Base-by-base conservation (phyloP, 2,329 filamentous ascomycete species). In the Penicillium frequentans region DNA sequence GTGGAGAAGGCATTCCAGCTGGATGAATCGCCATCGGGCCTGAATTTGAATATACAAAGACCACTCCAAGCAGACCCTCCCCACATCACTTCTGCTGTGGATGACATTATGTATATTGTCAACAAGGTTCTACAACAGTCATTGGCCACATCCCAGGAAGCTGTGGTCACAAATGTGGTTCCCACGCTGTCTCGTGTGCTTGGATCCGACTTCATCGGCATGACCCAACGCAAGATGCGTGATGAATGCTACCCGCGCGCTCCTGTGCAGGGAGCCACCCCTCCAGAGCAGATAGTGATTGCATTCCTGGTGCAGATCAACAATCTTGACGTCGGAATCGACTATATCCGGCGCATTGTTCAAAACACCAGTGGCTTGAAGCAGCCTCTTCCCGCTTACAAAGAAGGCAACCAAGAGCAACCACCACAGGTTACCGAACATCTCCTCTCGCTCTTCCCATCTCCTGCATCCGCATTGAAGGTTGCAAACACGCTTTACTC, bases 81-180 rank as follows among this genome's bases (percentile, higher is more conserved):
- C 0, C 96, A 91, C 70, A 96, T 99, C 67, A 93, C 95, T 44
- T 92, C 93, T 2, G 93, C 93, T 0, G 93, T 99, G 9, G 95
- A 99, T 78, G 95, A 97, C 77, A 92, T 98, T 69, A 98, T 99
- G 93, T 99, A 98, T 76, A 97, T 99, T 66, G 90, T 96, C 71
- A 96, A 96, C 71, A 89, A 93, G 50, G 90, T 98, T 33, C 82
- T 98, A 8, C 89, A 96, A 62, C 88, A 93, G 63, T 90, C 91
- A 0, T 81, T 98, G 23, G 89, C 90, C 0, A 98, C 96, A 0
- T 91, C 90, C 2, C 93, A 97, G 71, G 82, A 87, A 64, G 83
- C 88, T 19, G 87, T 96, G 3, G 84, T 96, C 23, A 85, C 86
- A 43, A 90, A 85, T 55, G 90, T 96, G 7, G 78, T 97, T 26